Evolutionary conservation across 257 asterid genomes (phyloP).

Genomic region (Perilla frutescens): DNA sequence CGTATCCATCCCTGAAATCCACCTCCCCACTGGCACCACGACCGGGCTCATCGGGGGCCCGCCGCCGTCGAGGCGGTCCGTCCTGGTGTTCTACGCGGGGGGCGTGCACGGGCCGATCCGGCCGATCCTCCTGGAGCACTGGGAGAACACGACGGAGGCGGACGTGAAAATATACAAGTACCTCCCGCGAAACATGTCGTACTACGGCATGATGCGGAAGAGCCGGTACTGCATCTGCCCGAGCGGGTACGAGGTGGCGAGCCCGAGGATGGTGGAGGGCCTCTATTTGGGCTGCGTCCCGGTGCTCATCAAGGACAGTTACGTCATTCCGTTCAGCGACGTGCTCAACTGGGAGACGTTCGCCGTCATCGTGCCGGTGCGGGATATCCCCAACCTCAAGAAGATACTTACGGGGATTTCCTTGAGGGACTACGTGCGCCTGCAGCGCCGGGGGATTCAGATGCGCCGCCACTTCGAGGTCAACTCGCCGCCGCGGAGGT

Average conservation of each 20-base stretch:
- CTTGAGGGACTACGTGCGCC: constrained; percentile 43
- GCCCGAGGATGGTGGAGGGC: constrained; percentile 91
- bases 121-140: constrained; percentile 71
- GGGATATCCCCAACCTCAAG: constrained; percentile 71
- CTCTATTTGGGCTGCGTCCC: constrained; percentile 82
- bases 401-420: constrained; percentile 55
- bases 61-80: constrained; percentile 51
- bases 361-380: constrained; percentile 57
- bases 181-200: constrained; percentile 67
- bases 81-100: constrained; percentile 68
- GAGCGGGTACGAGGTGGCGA: constrained; percentile 90
- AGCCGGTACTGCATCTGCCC: constrained; percentile 86
- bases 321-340: constrained; percentile 76
- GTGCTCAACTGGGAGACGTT: constrained; percentile 76
- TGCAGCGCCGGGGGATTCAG: constrained; percentile 50
- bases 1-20: constrained; percentile 70
- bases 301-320: constrained; percentile 72
- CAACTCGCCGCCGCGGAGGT: constrained; percentile 68
- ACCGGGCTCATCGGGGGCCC: constrained; percentile 59
- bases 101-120: constrained; percentile 92
- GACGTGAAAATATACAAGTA: constrained; percentile 65
- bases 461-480: constrained; percentile 73
- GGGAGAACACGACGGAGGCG: constrained; percentile 66
- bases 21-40: constrained; percentile 52
- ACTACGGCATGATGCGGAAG: constrained; percentile 70